Evolutionary conservation across 108 stramenopile genomes (phyloP).

Genomic region (Nitzschia sp.): DNA sequence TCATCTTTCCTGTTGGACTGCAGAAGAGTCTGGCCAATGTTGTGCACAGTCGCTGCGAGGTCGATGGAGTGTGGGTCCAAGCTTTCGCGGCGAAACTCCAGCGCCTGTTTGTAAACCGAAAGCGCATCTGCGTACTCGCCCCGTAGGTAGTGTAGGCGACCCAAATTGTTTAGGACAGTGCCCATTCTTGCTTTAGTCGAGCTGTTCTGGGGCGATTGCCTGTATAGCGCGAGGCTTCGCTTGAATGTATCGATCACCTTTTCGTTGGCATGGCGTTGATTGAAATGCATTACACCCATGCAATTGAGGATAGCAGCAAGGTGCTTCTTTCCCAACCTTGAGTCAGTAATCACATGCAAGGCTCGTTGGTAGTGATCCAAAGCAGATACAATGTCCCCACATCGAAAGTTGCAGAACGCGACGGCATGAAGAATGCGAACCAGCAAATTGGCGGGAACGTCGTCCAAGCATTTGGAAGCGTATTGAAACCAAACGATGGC

Average conservation of each 20-base stretch:
- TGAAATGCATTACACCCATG: constrained; percentile 41
- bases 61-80: constrained; percentile 51
- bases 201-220: constrained; percentile 16
- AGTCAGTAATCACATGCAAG: constrained; percentile 7
- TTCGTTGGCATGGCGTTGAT: constrained; percentile 23
- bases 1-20: constrained; percentile 45
- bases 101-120: constrained; percentile 43
- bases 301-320: constrained; percentile 41
- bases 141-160: constrained; percentile 54
- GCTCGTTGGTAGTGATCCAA: constrained; percentile 31
- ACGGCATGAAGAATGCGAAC: constrained; percentile 26
- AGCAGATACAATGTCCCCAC: constrained; percentile 41
- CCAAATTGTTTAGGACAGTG: constrained; percentile 70
- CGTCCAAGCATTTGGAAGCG: no score
- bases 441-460: constrained; percentile 4
- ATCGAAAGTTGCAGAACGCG: constrained; percentile 44
- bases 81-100: constrained; percentile 41
- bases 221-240: constrained; percentile 41
- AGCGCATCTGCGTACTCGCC: constrained; percentile 55
- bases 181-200: constrained; percentile 42
- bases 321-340: constrained; percentile 14
- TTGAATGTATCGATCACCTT: constrained; percentile 39
- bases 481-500: constrained; percentile 25
- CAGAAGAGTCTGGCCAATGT: constrained; percentile 67
- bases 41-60: constrained; percentile 69